A percentile compares a stretch with the other conserved stretches of the same genome.
These are phyloP conservation scores for Chalara sp. DNA, from an alignment of 2,329 filamentous ascomycete species.

Conservation along the genomic window DNA sequence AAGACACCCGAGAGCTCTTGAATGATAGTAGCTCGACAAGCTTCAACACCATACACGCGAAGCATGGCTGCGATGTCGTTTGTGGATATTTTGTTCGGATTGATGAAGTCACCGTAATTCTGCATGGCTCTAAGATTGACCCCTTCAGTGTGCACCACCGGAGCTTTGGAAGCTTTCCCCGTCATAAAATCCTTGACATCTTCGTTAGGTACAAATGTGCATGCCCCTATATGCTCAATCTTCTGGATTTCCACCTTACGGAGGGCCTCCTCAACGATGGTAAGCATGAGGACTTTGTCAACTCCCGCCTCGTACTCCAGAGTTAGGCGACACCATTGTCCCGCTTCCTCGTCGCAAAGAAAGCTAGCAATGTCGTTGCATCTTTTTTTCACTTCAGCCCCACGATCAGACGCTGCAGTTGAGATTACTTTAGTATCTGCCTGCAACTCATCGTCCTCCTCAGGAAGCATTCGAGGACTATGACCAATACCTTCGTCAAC, in stretches of 20 bases:
- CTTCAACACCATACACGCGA: constrained; percentile 84
- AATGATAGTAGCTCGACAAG: constrained; percentile 80
- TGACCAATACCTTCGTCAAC: constrained; percentile 46
- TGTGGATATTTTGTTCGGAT: constrained; percentile 79
- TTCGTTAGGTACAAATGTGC: constrained; percentile 59
- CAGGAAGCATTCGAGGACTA: constrained; percentile 34
- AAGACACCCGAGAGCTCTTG: constrained; percentile 83
- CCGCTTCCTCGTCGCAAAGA: constrained; percentile 68
- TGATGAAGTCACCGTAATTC: constrained; percentile 75
- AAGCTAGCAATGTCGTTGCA: constrained; percentile 67
- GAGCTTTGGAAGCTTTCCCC: constrained; percentile 41
- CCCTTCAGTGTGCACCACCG: constrained; percentile 70
- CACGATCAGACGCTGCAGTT: constrained; percentile 34
- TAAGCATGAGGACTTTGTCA: constrained; percentile 89
- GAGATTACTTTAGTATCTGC: constrained; percentile 15
- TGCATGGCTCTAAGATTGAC: constrained; percentile 91
- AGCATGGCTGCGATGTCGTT: constrained; percentile 91
- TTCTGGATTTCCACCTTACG: constrained; percentile 79
- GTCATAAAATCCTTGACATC: constrained; percentile 41
- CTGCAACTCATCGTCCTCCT: constrained; percentile 31
- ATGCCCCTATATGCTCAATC: constrained; percentile 69
- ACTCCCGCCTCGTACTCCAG: constrained; percentile 74
- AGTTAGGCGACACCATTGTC: constrained; percentile 72
- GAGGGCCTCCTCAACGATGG: constrained; percentile 76
- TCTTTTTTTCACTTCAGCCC: constrained; percentile 56